Percentiles rank a stretch among this genome's conserved stretches.
These are phyloP conservation scores for Cunninghamia lanceolata DNA, from an alignment of 75 land plant genomes.

Conservation along the genomic window DNA sequence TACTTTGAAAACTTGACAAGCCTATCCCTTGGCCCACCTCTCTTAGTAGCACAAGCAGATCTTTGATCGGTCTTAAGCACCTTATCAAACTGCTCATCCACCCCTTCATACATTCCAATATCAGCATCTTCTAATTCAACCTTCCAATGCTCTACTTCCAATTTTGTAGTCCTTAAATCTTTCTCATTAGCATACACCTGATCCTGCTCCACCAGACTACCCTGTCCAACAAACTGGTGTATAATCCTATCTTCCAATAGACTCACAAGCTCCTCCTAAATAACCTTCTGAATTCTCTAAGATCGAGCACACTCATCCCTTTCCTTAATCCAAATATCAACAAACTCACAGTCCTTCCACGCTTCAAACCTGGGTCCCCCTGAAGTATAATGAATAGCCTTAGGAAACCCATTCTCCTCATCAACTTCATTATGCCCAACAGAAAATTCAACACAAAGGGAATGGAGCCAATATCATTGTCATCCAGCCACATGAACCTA, in stretches of 20 bases:
- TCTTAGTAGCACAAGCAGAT: too few relatives aligned
- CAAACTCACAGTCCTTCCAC: constrained; percentile 76
- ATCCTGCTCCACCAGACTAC: too few relatives aligned
- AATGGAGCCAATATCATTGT: constrained; percentile 59
- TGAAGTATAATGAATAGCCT: constrained; percentile 69
- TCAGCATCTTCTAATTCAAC: too few relatives aligned
- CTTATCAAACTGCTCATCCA: too few relatives aligned
- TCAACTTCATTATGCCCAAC: constrained; percentile 55
- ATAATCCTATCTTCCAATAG: constrained; percentile 11
- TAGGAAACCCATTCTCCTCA: constrained; percentile 37
- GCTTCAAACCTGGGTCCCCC: constrained; percentile 88
- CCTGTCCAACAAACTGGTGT: too few relatives aligned
- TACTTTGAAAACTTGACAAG: too few relatives aligned
- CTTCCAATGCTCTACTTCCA: too few relatives aligned
- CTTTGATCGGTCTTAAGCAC: too few relatives aligned
- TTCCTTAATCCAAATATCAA: constrained; percentile 59
- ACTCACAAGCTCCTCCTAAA: constrained; percentile 13
- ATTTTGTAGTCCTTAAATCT: too few relatives aligned
- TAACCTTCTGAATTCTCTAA: constrained; percentile 16
- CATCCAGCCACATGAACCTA: constrained; percentile 73
- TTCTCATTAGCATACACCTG: too few relatives aligned
- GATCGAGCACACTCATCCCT: constrained; percentile 37
- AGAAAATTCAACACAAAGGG: constrained; percentile 75
- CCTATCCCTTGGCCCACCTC: too few relatives aligned
- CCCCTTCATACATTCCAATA: too few relatives aligned